phyloP scores from a whole-genome alignment of 208 protist genomes.

The Crithidia brevicula region DNA sequence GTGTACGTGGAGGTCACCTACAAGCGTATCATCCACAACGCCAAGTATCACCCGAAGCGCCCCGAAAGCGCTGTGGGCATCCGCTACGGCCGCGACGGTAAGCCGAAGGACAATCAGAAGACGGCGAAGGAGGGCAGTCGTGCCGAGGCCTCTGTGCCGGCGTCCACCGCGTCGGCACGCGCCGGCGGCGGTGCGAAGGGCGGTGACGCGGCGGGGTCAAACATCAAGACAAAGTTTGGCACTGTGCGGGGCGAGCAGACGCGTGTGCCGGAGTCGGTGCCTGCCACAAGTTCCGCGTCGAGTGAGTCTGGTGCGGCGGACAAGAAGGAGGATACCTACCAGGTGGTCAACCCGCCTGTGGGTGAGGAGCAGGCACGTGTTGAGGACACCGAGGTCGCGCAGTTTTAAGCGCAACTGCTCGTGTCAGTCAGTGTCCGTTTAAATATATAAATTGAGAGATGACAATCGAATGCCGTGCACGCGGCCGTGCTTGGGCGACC shows the following conservation, averaged over 20 bases:
- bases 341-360: slow-evolving; percentile 30
- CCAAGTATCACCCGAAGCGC: slow-evolving; percentile 69
- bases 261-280: slow-evolving; percentile 40
- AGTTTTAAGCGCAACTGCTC: slow-evolving; percentile 19
- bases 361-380: slow-evolving; percentile 57
- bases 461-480: too few species aligned
- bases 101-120: slow-evolving; percentile 36
- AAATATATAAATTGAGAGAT: too few species aligned
- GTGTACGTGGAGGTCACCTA: slow-evolving; percentile 77
- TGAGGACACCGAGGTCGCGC: slow-evolving; percentile 43
- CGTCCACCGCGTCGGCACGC: slow-evolving; percentile 11
- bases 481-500: too few species aligned
- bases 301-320: slow-evolving; percentile 11
- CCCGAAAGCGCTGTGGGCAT: slow-evolving; percentile 57
- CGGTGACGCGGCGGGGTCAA: not conserved
- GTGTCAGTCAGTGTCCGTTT: too few species aligned
- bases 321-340: slow-evolving; percentile 6
- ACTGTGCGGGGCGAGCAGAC: slow-evolving; percentile 55
- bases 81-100: slow-evolving; percentile 60
- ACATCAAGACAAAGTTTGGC: slow-evolving; percentile 67
- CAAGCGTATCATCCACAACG: slow-evolving; percentile 67
- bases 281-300: slow-evolving; percentile 14
- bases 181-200: slow-evolving; percentile 1
- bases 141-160: slow-evolving; percentile 6
- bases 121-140: slow-evolving; percentile 27